Conservation (phyloP, 129 eudicot genomes). For the Flaveria brownii region DNA sequence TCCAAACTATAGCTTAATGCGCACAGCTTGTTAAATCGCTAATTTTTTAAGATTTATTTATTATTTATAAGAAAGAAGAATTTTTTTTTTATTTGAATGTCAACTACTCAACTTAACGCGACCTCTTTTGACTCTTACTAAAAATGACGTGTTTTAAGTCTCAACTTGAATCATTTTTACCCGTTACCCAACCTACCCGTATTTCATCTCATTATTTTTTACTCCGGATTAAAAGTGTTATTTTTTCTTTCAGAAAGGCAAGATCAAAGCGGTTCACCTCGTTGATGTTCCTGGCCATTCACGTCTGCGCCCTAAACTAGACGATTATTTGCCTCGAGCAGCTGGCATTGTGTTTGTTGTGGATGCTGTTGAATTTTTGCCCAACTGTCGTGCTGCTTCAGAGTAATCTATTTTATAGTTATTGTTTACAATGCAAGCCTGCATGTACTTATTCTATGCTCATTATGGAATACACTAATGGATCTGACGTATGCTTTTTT, state of each 20-base stretch:
- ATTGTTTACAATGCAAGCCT: neutral
- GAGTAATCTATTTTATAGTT: constrained; percentile 50
- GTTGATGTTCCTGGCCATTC: constrained; percentile 98
- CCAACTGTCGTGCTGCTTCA: constrained; percentile 74
- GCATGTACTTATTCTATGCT: neutral
- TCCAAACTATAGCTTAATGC: neutral
- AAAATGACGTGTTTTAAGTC: neutral
- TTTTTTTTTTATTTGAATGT: neutral
- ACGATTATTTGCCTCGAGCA: constrained; percentile 81
- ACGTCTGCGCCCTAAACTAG: constrained; percentile 78
- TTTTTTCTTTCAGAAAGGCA: constrained; percentile 55
- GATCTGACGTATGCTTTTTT: constrained; percentile 14
- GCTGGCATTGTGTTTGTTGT: constrained; percentile 88
- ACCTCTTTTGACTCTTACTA: neutral
- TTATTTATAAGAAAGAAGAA: neutral
- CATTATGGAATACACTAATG: neutral
- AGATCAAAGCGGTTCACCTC: constrained; percentile 69
- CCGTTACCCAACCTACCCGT: neutral
- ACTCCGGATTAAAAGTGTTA: neutral
- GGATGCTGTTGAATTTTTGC: constrained; percentile 88
- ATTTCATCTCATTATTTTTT: neutral
- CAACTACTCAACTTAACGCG: neutral
- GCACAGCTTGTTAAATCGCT: neutral
- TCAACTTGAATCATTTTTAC: neutral
- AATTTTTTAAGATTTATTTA: neutral